Base-by-base conservation (phyloP, 2,329 filamentous ascomycete species). In the Cadophora sp. region DNA sequence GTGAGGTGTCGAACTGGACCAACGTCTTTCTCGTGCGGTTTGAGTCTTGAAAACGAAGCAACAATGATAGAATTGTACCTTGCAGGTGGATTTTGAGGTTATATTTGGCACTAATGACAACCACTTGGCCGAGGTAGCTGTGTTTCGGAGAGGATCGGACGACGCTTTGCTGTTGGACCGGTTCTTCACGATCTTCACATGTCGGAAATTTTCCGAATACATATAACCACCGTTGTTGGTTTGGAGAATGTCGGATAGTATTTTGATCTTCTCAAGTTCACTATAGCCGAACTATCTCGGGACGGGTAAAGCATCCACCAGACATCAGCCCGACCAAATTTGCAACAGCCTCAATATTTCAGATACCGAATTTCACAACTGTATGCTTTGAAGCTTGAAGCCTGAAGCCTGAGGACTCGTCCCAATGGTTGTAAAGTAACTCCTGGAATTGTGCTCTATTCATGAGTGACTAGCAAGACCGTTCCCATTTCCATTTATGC, bases 371-470 rank as follows among this genome's bases (percentile, higher is more conserved):
- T 64, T 22, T 67, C 71, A 68, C 67, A 71, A 5, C n/a, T 37
- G 51, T 8, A 37, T 69, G 67, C 59, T 63, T 37, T 37, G 34
- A 37, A 37, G 34, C 34, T 37, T 62, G 67, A 68, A 64, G 67
- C 55, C 60, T 64, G 67, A 69, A 65, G 66, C 59, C 62, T 64
- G 67, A 68, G 64, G 7, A 46, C 24, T 56, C 29, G 29, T 58
- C n/a, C 51, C 64, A 68, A 58, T 68, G 65, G 55, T 67, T 68
- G 66, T 66, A 64, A 62, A 62, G 34, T 66, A 73, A 73, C 72
- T 73, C 71, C 72, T 72, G 59, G 67, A 68, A 73, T 67, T 73
- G 68, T 66, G 69, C 64, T 72, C 69, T 71, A 69, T 72, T 73
- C 68, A 68, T 72, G 51, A 68, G 51, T 73, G 53, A 69, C 73